phyloP scores from a whole-genome alignment of 2,329 filamentous ascomycete genomes.

The Sporothrix curviconia region DNA sequence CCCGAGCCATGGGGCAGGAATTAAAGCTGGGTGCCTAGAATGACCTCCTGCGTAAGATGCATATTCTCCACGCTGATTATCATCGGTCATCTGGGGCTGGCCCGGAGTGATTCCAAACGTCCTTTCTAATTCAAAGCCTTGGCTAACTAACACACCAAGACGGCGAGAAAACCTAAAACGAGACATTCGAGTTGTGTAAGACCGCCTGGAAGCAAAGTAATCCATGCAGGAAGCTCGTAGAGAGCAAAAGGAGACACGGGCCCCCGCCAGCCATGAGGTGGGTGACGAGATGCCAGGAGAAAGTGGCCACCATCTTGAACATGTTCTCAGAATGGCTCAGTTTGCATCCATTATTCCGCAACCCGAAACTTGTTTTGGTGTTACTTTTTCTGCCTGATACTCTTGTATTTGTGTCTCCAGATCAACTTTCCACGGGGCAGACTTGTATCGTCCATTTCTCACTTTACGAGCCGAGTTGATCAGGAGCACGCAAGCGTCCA shows the following conservation, averaged over 20 bases:
- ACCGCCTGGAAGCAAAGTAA: background rate
- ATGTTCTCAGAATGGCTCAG: background rate
- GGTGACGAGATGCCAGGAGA: background rate
- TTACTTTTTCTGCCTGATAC: background rate
- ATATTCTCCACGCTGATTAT: background rate
- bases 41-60: background rate
- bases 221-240: background rate
- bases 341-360: slow-evolving; percentile 1
- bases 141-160: background rate
- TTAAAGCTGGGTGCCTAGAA: too few species aligned
- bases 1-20: background rate
- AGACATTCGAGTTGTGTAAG: slow-evolving; percentile 7
- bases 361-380: slow-evolving; percentile 1
- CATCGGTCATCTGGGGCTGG: background rate
- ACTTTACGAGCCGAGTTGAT: background rate
- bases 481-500: too few species aligned
- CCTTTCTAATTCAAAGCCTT: background rate
- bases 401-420: background rate
- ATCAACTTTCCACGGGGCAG: background rate
- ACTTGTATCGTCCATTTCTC: background rate
- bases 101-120: background rate
- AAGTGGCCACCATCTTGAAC: background rate
- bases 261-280: background rate
- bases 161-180: background rate
- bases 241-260: background rate